Evolutionary conservation across 495 filamentous ascomycete species (phyloP), one percentile per base, ranked within the genome.

Genomic region (Aspergillus campestris): DNA sequence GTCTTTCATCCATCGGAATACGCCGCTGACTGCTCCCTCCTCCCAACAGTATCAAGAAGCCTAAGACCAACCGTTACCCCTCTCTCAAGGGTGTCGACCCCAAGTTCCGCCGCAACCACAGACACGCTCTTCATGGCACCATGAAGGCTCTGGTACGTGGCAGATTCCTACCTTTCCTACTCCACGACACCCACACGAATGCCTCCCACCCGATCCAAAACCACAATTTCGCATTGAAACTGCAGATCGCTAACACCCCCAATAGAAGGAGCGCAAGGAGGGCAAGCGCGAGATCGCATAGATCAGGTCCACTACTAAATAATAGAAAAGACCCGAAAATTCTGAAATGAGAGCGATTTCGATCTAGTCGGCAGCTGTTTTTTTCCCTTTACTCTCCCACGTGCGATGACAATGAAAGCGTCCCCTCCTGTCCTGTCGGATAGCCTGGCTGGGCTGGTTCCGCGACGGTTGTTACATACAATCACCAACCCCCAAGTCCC

Each of bases 31-130:
- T 52, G 55, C 10, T 40, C 40, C 30, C 37, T 48, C 49, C 40
- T 47, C 14, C 40, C 40, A 62, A 64, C 69, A 95, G 92, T 77
- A 97, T 98, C 83, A 97, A 97, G 86, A 96, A 95, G 83, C 94
- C 94, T 38, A 97, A 94, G 80, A 97, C 92, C 68, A 80, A 90
- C 74, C 79, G 92, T 79, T 98, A 98, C 77, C 92, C 94, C 53
- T 96, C 91, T 63, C 82, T 97, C 57, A 95, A 95, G 61, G 92
- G 92, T 67, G 95, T 91, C 64, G 92, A 98, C 77, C 88, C 92
- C 66, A 98, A 98, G 82, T 98, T 97, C 81, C 84, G 92, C 70
- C 81, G 92, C 73, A 98, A 98, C 79, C 94, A 98, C 77, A 86
- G 89, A 64, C 90, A 97, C 82, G 94, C 94, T 66, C 87, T 96